Evolutionary conservation across 345 rosid species (phyloP), one percentile per base, ranked within the genome.

Genomic region (Hibiscus tridactylites): DNA sequence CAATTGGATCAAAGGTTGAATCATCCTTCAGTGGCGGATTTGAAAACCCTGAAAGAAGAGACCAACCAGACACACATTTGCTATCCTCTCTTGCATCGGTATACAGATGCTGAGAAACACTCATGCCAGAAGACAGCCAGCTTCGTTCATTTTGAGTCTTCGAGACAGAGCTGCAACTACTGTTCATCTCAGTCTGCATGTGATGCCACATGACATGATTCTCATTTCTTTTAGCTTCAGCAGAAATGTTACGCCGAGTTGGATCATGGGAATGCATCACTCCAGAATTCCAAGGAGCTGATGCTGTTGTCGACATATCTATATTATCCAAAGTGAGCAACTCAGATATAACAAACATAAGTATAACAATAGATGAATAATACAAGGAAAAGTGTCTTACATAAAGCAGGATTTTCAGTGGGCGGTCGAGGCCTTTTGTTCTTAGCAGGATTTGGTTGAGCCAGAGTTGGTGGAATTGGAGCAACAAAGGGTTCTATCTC

Each of bases 351-450:
- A 67, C 21, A 68, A 70, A 33, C 9, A 16, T 28, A 61, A 65
- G 37, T 60, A 9, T 16, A 19, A 16, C n/a, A 52, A 37, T 21
- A 29, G 59, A 65, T 15, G 39, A 6, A 70, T 16, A 6, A 63
- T 6, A 78, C 6, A 60, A 67, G 33, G 52, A 73, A 62, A 39
- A 47, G 49, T 46, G 9, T 16, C 72, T 74, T 75, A 88, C 92
- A 87, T 54, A 72, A 68, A 33, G 85, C 74, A 58, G 90, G 85
- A 74, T 78, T 70, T 77, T 85, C 91, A 60, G 39, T 26, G 42
- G 78, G 78, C 46, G 83, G 82, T 65, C 98, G 90, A 31, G 91
- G 90, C 79, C 96, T 85, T 84, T 94, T 94, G 84, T 80, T 82
- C 80, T 89, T 94, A 16, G 59, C 21, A 31, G 76, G 68, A 70